These are phyloP conservation scores for Populus euphratica DNA, from an alignment of 345 rosid species.

Conservation along the genomic window DNA sequence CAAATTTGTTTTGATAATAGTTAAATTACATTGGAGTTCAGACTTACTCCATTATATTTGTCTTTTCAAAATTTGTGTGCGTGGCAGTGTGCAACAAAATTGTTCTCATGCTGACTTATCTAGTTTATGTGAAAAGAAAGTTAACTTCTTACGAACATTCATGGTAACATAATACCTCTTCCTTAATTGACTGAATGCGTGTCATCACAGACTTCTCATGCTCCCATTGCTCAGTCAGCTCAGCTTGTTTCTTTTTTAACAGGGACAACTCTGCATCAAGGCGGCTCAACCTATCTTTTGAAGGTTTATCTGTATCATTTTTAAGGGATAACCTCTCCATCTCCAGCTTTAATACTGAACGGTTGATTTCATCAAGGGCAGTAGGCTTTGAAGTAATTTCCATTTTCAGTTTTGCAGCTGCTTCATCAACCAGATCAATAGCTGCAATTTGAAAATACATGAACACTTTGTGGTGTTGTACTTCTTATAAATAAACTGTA, in stretches of 20 bases:
- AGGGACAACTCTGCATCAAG: constrained; percentile 73
- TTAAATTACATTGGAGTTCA: not conserved
- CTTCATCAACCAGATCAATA: constrained; percentile 98
- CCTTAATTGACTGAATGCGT: constrained; percentile 88
- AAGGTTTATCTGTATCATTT: constrained; percentile 89
- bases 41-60: not conserved
- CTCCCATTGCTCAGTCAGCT: constrained; percentile 94
- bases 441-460: constrained; percentile 47
- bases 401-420: constrained; percentile 98
- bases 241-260: constrained; percentile 77
- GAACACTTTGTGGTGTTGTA: constrained; percentile 3
- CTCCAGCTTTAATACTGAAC: constrained; percentile 87
- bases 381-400: constrained; percentile 99
- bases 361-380: constrained; percentile 93
- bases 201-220: constrained; percentile 97
- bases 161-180: constrained; percentile 52
- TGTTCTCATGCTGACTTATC: not conserved
- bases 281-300: constrained; percentile 81
- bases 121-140: not conserved
- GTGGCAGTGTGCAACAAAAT: not conserved
- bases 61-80: not conserved
- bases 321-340: constrained; percentile 96
- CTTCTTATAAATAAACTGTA: not conserved
- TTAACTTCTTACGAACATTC: not conserved
- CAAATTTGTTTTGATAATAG: not conserved